These are phyloP conservation scores for Ananas comosus DNA, from an alignment of 176 grass and related monocot genomes.

Conservation along the genomic window DNA sequence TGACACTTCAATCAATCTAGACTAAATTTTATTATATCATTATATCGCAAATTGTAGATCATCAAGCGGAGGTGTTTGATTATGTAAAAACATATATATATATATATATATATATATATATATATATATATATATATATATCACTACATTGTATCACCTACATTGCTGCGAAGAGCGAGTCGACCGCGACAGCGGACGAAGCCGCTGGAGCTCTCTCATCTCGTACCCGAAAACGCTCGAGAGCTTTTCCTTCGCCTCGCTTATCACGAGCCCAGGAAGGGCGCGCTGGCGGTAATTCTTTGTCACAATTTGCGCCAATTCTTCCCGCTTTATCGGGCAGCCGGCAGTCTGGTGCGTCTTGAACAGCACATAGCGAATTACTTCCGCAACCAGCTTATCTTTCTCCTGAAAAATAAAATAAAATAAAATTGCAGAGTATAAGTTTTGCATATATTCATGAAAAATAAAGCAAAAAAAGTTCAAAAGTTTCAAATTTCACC, in stretches of 20 bases:
- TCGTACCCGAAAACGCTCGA: slow-evolving; percentile 66
- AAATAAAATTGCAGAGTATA: background rate
- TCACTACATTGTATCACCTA: background rate
- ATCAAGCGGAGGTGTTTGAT: no score
- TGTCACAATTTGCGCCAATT: slow-evolving; percentile 68
- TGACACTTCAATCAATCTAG: no score
- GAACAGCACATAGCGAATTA: slow-evolving; percentile 76
- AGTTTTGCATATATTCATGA: slow-evolving; percentile 4
- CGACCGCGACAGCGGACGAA: slow-evolving; percentile 40
- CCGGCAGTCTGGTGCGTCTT: slow-evolving; percentile 62
- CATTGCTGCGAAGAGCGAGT: slow-evolving; percentile 44
- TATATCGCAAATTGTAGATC: no score
- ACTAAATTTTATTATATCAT: no score
- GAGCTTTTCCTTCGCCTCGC: slow-evolving; percentile 62
- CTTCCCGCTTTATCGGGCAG: slow-evolving; percentile 83
- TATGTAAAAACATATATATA: no score
- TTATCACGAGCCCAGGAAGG: slow-evolving; percentile 65
- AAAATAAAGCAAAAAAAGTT: background rate
- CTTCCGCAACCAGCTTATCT: slow-evolving; percentile 83
- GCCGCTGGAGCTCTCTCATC: slow-evolving; percentile 78
- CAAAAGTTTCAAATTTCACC: slow-evolving; percentile 22
- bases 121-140: no score
- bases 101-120: no score
- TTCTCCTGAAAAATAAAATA: slow-evolving; percentile 54
- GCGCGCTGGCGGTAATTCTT: slow-evolving; percentile 75